Percentiles rank a stretch among this genome's conserved stretches.
These are phyloP conservation scores for Acacia confusa DNA, from an alignment of 306 rosid species.

Conservation along the genomic window DNA sequence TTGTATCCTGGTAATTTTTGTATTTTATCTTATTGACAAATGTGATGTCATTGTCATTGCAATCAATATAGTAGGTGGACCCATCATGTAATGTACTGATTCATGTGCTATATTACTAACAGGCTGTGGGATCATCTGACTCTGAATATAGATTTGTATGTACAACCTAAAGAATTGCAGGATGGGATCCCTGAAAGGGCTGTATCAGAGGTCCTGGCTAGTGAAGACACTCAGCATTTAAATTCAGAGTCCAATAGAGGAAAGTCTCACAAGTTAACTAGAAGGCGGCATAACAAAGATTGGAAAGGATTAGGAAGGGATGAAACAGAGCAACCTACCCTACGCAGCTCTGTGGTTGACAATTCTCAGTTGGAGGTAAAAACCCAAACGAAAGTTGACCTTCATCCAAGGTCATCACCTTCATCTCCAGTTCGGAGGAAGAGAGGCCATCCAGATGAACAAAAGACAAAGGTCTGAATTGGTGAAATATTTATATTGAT, in stretches of 20 bases:
- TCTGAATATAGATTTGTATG: conserved; percentile 59
- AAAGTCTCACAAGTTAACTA: conserved; percentile 47
- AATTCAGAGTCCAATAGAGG: conserved; percentile 57
- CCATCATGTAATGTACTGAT: conserved; percentile 19
- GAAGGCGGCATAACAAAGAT: conserved; percentile 72
- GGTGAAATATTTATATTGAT: not conserved
- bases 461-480: conserved; percentile 48
- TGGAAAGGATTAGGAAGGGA: conserved; percentile 77
- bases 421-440: conserved; percentile 52
- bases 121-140: conserved; percentile 98
- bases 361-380: conserved; percentile 45
- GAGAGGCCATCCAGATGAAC: conserved; percentile 51
- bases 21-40: not conserved
- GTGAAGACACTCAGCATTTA: conserved; percentile 40
- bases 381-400: conserved; percentile 34
- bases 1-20: conserved; percentile 81
- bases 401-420: conserved; percentile 42
- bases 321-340: conserved; percentile 62
- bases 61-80: conserved; percentile 4
- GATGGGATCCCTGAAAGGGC: conserved; percentile 51
- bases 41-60: conserved; percentile 8
- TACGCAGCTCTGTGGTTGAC: conserved; percentile 60
- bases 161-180: conserved; percentile 47
- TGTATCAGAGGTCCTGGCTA: conserved; percentile 42
- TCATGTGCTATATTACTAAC: conserved; percentile 28